Evolutionary conservation across 2,329 filamentous ascomycete genomes (phyloP).

Genomic region (Metarhizium anisopliae): DNA sequence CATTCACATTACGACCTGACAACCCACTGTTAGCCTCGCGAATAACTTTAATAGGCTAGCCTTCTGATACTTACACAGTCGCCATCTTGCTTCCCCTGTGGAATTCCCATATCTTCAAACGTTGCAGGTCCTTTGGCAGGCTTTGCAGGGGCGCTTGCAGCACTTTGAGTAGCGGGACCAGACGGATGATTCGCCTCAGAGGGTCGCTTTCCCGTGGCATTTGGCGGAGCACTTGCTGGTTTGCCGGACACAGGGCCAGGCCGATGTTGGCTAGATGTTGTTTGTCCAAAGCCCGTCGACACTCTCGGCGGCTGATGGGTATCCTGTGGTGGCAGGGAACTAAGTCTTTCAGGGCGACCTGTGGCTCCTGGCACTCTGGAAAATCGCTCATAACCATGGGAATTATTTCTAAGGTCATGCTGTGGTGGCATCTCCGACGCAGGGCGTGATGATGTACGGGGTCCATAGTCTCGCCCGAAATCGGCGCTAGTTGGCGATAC

Average conservation of each 20-base stretch:
- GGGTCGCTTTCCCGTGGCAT: slow-evolving; percentile 13
- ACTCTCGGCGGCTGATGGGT: slow-evolving; percentile 12
- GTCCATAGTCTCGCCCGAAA: slow-evolving; percentile 28
- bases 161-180: slow-evolving; percentile 19
- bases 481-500: slow-evolving; percentile 14
- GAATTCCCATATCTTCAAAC: slow-evolving; percentile 97
- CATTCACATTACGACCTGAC: slow-evolving; percentile 5
- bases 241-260: slow-evolving; percentile 17
- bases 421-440: slow-evolving; percentile 12
- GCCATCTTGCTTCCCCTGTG: slow-evolving; percentile 69
- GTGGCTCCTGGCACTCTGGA: slow-evolving; percentile 21
- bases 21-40: background rate
- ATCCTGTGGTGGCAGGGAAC: slow-evolving; percentile 20
- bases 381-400: slow-evolving; percentile 18
- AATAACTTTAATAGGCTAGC: background rate
- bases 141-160: slow-evolving; percentile 23
- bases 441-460: slow-evolving; percentile 20
- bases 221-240: slow-evolving; percentile 29
- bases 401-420: slow-evolving; percentile 5
- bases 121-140: slow-evolving; percentile 74
- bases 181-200: slow-evolving; percentile 5
- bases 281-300: slow-evolving; percentile 11
- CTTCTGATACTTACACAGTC: slow-evolving; percentile 66
- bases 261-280: slow-evolving; percentile 10
- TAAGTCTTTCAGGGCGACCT: slow-evolving; percentile 22